Evolutionary conservation across 257 asterid species (phyloP).

Genomic region (Fraxinus anomala): DNA sequence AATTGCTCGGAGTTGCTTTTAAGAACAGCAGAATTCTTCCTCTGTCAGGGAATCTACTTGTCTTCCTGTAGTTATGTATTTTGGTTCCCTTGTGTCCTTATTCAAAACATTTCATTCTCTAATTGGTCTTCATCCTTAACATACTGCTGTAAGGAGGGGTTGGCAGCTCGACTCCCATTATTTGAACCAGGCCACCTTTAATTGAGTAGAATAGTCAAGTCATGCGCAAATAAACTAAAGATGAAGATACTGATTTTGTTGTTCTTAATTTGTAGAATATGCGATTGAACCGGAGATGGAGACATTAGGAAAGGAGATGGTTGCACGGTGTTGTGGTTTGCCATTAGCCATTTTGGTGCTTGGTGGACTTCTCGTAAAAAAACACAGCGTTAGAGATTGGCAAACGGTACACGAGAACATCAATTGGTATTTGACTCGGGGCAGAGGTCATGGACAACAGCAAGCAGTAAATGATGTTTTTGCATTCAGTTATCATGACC

Average conservation of each 20-base stretch:
- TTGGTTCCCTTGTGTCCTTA: background rate
- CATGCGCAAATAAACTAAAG: background rate
- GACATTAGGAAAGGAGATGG: conserved; percentile 41
- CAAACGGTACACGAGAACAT: conserved; percentile 33
- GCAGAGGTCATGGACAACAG: conserved; percentile 34
- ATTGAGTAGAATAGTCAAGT: background rate
- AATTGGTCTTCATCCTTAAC: too few relatives aligned
- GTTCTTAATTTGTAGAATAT: conserved; percentile 20
- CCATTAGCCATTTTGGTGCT: conserved; percentile 42
- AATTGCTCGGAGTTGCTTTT: background rate
- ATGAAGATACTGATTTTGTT: background rate
- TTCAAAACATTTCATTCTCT: background rate
- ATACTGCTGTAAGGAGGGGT: too few relatives aligned
- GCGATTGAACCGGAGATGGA: conserved; percentile 31
- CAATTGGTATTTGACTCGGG: conserved; percentile 35
- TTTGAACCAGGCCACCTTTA: too few relatives aligned
- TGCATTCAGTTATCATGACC: conserved; percentile 39
- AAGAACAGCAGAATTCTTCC: background rate
- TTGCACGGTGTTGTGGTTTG: conserved; percentile 36
- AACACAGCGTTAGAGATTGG: conserved; percentile 34
- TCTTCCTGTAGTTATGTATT: background rate
- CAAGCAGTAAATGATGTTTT: conserved; percentile 32
- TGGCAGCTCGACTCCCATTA: too few relatives aligned
- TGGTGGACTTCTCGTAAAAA: conserved; percentile 35
- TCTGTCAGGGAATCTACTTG: background rate